phyloP scores from a whole-genome alignment of 2,329 filamentous ascomycete species.

The Fusarium virguliforme region DNA sequence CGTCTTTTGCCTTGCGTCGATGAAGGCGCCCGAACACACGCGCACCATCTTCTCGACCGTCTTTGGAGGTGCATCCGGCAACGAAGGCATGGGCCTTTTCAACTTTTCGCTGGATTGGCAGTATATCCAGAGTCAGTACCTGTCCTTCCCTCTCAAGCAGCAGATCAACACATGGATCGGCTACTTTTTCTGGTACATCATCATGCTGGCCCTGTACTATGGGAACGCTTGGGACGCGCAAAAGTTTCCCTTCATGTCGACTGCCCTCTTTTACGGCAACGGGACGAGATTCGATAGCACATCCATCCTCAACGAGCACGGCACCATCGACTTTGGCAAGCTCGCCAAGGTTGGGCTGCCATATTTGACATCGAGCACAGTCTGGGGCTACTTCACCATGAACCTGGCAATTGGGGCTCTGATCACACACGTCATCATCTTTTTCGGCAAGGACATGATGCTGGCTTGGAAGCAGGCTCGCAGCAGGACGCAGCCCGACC shows the following conservation, averaged over 20 bases:
- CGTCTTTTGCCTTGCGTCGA: conserved; percentile 65
- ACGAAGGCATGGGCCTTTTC: conserved; percentile 60
- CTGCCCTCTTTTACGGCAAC: conserved; percentile 50
- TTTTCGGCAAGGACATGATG: conserved; percentile 28
- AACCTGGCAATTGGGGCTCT: conserved; percentile 51
- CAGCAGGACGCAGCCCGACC: conserved; percentile 52
- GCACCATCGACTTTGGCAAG: conserved; percentile 50
- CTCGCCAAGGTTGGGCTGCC: conserved; percentile 50
- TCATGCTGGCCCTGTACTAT: conserved; percentile 60
- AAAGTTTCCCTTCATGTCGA: conserved; percentile 55
- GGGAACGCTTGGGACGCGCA: conserved; percentile 58
- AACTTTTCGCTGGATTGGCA: conserved; percentile 63
- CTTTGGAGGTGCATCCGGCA: conserved; percentile 61
- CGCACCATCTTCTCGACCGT: conserved; percentile 49
- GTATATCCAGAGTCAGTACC: conserved; percentile 57
- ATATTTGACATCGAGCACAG: conserved; percentile 49
- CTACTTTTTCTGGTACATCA: conserved; percentile 55
- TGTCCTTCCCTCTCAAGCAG: conserved; percentile 59
- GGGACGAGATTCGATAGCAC: conserved; percentile 46
- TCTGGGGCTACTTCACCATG: conserved; percentile 52
- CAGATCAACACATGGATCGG: conserved; percentile 58
- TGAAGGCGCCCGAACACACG: conserved; percentile 53
- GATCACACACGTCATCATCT: conserved; percentile 42
- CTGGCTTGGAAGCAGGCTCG: conserved; percentile 35
- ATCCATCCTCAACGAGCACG: conserved; percentile 44